Conservation (phyloP, 345 rosid species). For the Eucalyptus erythrocorys region DNA sequence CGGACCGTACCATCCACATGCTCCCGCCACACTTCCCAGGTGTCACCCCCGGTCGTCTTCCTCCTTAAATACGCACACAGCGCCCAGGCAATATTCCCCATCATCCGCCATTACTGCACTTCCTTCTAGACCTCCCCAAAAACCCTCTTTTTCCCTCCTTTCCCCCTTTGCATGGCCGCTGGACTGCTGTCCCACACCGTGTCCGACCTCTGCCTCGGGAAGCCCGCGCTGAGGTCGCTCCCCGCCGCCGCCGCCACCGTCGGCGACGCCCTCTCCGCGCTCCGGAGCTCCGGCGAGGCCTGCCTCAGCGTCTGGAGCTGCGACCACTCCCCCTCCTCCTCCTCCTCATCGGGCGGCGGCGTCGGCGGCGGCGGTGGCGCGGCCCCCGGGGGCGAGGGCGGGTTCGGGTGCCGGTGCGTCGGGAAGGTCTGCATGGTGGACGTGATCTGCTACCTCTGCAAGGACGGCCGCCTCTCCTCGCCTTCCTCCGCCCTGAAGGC, state of each 20-base stretch:
- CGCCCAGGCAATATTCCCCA: neutral
- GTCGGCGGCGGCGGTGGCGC: neutral
- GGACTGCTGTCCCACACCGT: constrained; percentile 44
- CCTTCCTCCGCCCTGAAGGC: constrained; percentile 44
- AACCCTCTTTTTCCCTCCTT: neutral
- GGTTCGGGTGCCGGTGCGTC: constrained; percentile 38
- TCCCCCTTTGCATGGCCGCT: constrained; percentile 53
- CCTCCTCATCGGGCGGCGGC: no score
- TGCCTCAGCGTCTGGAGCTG: constrained; percentile 70
- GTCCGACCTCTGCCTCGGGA: constrained; percentile 93
- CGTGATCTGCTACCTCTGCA: constrained; percentile 63
- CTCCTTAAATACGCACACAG: neutral
- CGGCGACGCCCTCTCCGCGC: constrained; percentile 42
- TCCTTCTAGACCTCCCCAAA: neutral
- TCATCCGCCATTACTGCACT: neutral
- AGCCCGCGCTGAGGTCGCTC: constrained; percentile 72
- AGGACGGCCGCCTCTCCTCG: constrained; percentile 34
- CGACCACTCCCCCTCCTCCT: constrained; percentile 27
- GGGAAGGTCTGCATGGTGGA: constrained; percentile 90
- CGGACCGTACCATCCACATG: neutral
- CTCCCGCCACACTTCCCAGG: neutral
- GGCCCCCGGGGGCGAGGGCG: neutral
- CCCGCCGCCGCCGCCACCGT: constrained; percentile 36
- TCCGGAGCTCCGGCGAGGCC: constrained; percentile 47
- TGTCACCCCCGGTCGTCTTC: neutral